Evolutionary conservation across 169 alveolate genomes (phyloP).

Genomic region (Cryptosporidium parvum): DNA sequence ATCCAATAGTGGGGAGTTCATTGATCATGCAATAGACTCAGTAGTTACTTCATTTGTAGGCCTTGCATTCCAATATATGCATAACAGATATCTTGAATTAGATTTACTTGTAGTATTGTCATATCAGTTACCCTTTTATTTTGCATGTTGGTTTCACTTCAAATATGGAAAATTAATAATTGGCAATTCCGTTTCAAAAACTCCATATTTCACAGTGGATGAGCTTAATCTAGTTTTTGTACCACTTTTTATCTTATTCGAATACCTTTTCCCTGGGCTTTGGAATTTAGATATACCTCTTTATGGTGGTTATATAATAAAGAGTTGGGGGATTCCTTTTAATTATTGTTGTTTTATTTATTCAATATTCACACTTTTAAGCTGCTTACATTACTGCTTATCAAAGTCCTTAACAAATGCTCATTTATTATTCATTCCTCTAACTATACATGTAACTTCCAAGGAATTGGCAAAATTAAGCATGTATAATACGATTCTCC

Average conservation of each 20-base stretch:
- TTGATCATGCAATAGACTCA: slow-evolving; percentile 77
- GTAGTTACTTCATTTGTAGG: slow-evolving; percentile 66
- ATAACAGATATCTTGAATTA: slow-evolving; percentile 4
- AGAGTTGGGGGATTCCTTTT: slow-evolving; percentile 31
- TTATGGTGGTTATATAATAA: background rate
- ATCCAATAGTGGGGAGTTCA: slow-evolving; percentile 64
- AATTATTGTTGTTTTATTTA: slow-evolving; percentile 34
- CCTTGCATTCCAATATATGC: slow-evolving; percentile 49
- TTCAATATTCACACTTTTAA: slow-evolving; percentile 7
- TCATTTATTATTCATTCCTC: slow-evolving; percentile 18
- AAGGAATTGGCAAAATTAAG: slow-evolving; percentile 4
- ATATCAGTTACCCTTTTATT: slow-evolving; percentile 61
- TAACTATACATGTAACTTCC: background rate
- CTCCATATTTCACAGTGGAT: slow-evolving; percentile 68
- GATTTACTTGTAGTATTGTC: slow-evolving; percentile 42
- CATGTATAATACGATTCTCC: slow-evolving; percentile 3
- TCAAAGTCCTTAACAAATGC: background rate
- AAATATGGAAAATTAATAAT: slow-evolving; percentile 54
- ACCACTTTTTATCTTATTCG: slow-evolving; percentile 42
- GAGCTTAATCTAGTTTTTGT: slow-evolving; percentile 57
- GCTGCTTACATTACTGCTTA: background rate
- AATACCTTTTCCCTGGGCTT: slow-evolving; percentile 36
- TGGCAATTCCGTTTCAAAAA: slow-evolving; percentile 40
- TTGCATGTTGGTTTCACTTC: slow-evolving; percentile 72
- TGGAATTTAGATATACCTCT: slow-evolving; percentile 35